Conservation (phyloP, 306 rosid genomes). For the Hippophae tibetana region DNA sequence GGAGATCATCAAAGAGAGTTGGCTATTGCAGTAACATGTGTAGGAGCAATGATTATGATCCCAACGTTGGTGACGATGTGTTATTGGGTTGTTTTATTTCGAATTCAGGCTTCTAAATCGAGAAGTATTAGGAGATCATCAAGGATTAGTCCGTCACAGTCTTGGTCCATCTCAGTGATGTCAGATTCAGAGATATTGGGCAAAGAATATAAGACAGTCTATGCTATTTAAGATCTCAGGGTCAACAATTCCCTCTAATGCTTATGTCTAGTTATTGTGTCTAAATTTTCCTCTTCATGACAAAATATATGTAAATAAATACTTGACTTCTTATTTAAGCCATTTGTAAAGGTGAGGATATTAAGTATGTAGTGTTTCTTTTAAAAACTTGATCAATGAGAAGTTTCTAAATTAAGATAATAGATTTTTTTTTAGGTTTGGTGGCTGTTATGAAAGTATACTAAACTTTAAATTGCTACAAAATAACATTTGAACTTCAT, state of each 20-base stretch:
- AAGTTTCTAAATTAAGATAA: no score
- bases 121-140: conserved; percentile 45
- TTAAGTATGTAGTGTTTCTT: no score
- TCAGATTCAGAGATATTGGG: conserved; percentile 44
- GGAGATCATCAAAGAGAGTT: conserved; percentile 45
- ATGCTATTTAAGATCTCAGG: conserved; percentile 42
- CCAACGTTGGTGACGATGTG: conserved; percentile 64
- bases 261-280: no score
- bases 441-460: no score
- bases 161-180: conserved; percentile 38
- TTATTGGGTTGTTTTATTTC: conserved; percentile 56
- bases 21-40: conserved; percentile 51
- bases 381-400: no score
- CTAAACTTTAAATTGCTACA: no score
- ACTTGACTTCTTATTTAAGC: no score
- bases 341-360: no score
- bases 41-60: conserved; percentile 70
- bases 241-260: conserved; percentile 1
- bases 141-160: conserved; percentile 39
- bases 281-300: no score
- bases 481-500: no score
- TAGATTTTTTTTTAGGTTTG: no score
- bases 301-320: no score
- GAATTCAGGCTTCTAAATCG: conserved; percentile 47
- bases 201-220: conserved; percentile 49